Conservation (phyloP, 2,329 filamentous ascomycete genomes). For the Dactylellina parvicollis region DNA sequence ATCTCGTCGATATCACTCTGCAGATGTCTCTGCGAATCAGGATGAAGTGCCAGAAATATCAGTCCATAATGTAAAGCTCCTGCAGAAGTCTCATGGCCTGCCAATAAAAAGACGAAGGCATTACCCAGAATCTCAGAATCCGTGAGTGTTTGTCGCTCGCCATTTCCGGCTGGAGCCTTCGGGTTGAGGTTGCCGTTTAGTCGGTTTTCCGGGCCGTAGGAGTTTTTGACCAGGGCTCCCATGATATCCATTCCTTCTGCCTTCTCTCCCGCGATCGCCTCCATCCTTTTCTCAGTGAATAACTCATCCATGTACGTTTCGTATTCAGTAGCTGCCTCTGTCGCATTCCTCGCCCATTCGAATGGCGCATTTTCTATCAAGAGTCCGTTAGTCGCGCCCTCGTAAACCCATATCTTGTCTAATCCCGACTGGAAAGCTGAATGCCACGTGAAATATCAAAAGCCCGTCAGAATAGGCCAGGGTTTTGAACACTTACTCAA, state of each 20-base stretch:
- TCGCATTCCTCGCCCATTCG: slow-evolving; percentile 66
- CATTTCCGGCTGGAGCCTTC: slow-evolving; percentile 52
- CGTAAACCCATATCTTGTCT: not conserved
- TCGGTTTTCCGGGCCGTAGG: slow-evolving; percentile 58
- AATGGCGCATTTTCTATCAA: slow-evolving; percentile 65
- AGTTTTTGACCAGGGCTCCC: slow-evolving; percentile 66
- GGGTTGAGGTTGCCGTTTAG: slow-evolving; percentile 41
- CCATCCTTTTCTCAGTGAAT: slow-evolving; percentile 70
- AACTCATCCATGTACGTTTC: slow-evolving; percentile 76
- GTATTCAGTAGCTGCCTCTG: slow-evolving; percentile 71
- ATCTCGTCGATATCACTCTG: slow-evolving; percentile 73
- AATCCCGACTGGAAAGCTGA: not conserved
- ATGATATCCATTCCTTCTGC: slow-evolving; percentile 66
- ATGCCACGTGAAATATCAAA: not conserved
- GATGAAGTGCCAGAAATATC: slow-evolving; percentile 73
- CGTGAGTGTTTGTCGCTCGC: slow-evolving; percentile 62
- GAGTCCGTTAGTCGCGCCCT: slow-evolving; percentile 2
- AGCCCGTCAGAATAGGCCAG: not conserved
- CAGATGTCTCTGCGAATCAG: slow-evolving; percentile 71
- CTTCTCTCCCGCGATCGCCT: slow-evolving; percentile 61
- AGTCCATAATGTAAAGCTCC: slow-evolving; percentile 78
- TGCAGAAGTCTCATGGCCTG: slow-evolving; percentile 83
- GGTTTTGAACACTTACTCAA: slow-evolving; percentile 59
- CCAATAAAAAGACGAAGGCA: slow-evolving; percentile 74
- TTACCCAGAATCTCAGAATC: slow-evolving; percentile 77